These are phyloP conservation scores for Termitomyces sp. DNA, from an alignment of 768 basidiomycete species.

Conservation along the genomic window DNA sequence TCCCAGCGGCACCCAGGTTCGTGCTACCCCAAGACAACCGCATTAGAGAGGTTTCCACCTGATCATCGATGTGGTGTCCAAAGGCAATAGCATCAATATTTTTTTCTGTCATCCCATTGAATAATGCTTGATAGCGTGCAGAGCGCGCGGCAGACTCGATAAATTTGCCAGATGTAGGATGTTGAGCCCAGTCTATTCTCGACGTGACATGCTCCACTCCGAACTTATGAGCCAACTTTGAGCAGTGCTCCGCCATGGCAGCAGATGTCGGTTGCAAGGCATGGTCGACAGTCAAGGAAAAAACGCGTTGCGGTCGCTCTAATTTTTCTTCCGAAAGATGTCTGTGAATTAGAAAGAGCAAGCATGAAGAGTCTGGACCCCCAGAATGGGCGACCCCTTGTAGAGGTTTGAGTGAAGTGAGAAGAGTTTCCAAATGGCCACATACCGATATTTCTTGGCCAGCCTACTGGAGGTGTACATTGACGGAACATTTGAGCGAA, in stretches of 20 bases:
- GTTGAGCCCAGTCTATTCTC: slow-evolving; percentile 56
- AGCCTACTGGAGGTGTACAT: slow-evolving; percentile 49
- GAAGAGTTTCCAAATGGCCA: background rate
- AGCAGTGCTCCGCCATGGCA: slow-evolving; percentile 53
- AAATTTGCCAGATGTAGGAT: slow-evolving; percentile 47
- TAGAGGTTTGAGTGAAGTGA: background rate
- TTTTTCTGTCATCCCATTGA: slow-evolving; percentile 30
- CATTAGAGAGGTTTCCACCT: slow-evolving; percentile 79
- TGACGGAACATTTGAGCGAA: slow-evolving; percentile 46
- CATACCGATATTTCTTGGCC: slow-evolving; percentile 48
- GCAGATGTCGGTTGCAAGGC: slow-evolving; percentile 58
- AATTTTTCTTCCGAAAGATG: slow-evolving; percentile 30
- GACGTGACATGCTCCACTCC: slow-evolving; percentile 47
- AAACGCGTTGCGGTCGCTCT: slow-evolving; percentile 26
- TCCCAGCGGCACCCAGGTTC: slow-evolving; percentile 59
- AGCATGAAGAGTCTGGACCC: slow-evolving; percentile 79
- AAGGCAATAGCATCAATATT: slow-evolving; percentile 50
- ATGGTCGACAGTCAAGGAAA: slow-evolving; percentile 72
- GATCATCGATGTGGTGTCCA: slow-evolving; percentile 82
- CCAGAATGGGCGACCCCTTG: slow-evolving; percentile 78
- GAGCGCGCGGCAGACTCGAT: slow-evolving; percentile 59
- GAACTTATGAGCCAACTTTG: slow-evolving; percentile 37
- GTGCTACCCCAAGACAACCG: slow-evolving; percentile 61
- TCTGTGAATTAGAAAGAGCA: slow-evolving; percentile 64
- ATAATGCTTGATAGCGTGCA: slow-evolving; percentile 56